phyloP scores from a whole-genome alignment of 495 filamentous ascomycete species.

The Penicillium malachiteum region DNA sequence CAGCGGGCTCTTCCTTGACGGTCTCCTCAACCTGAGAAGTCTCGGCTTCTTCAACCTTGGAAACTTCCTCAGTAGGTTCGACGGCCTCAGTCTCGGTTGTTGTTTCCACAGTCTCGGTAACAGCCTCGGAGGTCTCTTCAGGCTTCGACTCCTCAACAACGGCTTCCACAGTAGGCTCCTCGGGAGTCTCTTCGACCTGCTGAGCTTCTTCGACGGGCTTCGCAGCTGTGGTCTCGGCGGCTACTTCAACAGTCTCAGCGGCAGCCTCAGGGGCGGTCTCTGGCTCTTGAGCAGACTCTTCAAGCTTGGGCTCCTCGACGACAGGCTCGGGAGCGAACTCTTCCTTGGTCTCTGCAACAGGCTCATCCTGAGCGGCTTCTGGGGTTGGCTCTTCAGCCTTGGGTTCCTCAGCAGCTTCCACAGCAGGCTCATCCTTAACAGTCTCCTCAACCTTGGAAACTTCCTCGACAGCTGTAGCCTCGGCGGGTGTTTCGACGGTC shows the following conservation, averaged over 20 bases:
- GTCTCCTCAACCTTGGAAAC: neutral
- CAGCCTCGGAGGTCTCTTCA: neutral
- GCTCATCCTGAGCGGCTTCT: neutral
- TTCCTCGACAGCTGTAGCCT: neutral
- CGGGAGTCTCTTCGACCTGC: neutral
- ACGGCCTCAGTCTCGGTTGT: neutral
- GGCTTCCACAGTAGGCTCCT: neutral
- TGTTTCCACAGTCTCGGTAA: neutral
- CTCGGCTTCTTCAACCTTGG: constrained; percentile 1
- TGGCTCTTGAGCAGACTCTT: neutral
- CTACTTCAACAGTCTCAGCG: neutral
- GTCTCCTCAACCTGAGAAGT: neutral
- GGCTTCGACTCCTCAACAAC: neutral
- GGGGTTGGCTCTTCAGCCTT: too few species aligned
- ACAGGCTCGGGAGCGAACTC: neutral
- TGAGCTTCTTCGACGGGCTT: neutral
- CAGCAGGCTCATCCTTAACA: neutral
- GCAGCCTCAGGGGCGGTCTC: neutral
- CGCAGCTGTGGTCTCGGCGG: constrained; percentile 1
- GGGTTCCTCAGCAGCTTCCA: neutral
- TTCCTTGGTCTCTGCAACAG: neutral
- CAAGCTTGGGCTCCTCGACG: neutral
- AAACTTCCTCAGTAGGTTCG: neutral
- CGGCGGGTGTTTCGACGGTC: neutral
- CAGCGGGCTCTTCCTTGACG: neutral